These are phyloP conservation scores for Xylaria nigripes DNA, from an alignment of 495 filamentous ascomycete species.

Conservation along the genomic window DNA sequence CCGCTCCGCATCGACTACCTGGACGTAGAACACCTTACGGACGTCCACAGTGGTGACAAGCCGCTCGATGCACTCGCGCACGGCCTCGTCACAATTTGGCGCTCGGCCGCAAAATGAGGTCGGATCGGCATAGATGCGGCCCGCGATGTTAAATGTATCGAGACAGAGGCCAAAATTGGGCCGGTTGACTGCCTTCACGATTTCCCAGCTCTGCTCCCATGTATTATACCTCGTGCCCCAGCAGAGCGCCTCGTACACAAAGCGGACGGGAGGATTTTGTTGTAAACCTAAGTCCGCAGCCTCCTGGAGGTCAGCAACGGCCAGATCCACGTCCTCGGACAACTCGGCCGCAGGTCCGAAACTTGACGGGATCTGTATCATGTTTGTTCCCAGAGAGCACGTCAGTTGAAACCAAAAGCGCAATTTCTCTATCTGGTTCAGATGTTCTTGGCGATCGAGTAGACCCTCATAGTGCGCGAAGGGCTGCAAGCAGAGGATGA, in stretches of 20 bases:
- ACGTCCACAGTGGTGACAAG: conserved; percentile 52
- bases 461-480: conserved; percentile 76
- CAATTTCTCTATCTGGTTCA: conserved; percentile 53
- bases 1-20: conserved; percentile 69
- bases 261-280: conserved; percentile 50
- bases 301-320: conserved; percentile 56
- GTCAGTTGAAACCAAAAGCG: conserved; percentile 61
- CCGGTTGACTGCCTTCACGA: conserved; percentile 57
- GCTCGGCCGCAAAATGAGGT: conserved; percentile 44
- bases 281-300: conserved; percentile 56
- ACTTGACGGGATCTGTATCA: conserved; percentile 67
- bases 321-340: conserved; percentile 48
- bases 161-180: conserved; percentile 72
- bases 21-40: conserved; percentile 68
- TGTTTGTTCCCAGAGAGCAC: conserved; percentile 54
- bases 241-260: conserved; percentile 69
- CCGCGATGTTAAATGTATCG: conserved; percentile 76
- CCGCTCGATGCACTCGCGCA: conserved; percentile 48
- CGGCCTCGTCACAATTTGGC: conserved; percentile 48
- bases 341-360: conserved; percentile 54
- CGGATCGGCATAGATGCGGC: conserved; percentile 65
- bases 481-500: conserved; percentile 66
- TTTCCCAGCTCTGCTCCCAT: conserved; percentile 64
- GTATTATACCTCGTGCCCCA: conserved; percentile 67
- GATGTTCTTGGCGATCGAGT: conserved; percentile 52